phyloP scores from a whole-genome alignment of 2,329 filamentous ascomycete species.

The Ophiocordyceps sinensis region DNA sequence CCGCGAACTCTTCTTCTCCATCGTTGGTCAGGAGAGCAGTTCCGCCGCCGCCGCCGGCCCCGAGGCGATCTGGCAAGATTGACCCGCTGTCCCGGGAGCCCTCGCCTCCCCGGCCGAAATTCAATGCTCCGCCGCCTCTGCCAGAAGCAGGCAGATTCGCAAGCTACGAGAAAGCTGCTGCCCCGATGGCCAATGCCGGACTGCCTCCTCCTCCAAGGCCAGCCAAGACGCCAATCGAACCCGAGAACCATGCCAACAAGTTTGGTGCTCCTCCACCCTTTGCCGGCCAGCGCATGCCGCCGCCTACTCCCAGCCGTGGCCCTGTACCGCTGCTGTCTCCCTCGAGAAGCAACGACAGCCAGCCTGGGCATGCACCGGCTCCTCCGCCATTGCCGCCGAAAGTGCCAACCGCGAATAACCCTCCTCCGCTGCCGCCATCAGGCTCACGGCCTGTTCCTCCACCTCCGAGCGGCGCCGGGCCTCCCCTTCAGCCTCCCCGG shows the following conservation, averaged over 20 bases:
- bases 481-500: conserved; percentile 31
- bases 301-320: conserved; percentile 60
- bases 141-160: conserved; percentile 83
- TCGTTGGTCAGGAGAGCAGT: conserved; percentile 8
- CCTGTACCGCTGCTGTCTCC: conserved; percentile 60
- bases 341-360: conserved; percentile 21
- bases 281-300: conserved; percentile 52
- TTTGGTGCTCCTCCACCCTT: conserved; percentile 76
- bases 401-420: conserved; percentile 26
- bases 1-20: not conserved
- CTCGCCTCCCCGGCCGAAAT: conserved; percentile 47
- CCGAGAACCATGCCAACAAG: conserved; percentile 36
- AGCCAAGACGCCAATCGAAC: conserved; percentile 55
- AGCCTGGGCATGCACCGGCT: conserved; percentile 10
- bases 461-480: conserved; percentile 28
- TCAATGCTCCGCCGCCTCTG: conserved; percentile 75
- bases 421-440: conserved; percentile 34
- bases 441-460: conserved; percentile 37
- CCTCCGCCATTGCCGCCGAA: conserved; percentile 34
- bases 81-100: conserved; percentile 55
- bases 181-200: conserved; percentile 12
- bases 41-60: conserved; percentile 27
- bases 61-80: conserved; percentile 41
- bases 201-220: conserved; percentile 30
- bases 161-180: conserved; percentile 27